Percentiles rank a stretch among this genome's conserved stretches.
Evolutionary conservation across 306 rosid genomes (phyloP).

Genomic region (Oxytropis ochrocephala): DNA sequence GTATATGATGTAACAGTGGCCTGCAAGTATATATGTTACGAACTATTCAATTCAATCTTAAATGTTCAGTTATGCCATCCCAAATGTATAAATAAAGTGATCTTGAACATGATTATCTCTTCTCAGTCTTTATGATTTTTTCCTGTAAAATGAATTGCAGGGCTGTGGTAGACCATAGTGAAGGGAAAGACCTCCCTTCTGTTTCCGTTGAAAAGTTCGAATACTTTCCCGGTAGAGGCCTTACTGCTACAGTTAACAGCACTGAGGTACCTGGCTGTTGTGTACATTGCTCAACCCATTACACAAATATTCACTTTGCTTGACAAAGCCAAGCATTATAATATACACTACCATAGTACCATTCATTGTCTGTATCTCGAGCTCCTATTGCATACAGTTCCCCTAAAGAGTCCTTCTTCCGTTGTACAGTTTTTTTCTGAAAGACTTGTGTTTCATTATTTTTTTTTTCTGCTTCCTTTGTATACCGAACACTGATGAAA

Average conservation of each 20-base stretch:
- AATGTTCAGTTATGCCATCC: slow-evolving; percentile 15
- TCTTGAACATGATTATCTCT: slow-evolving; percentile 13
- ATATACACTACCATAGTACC: not conserved
- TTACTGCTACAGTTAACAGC: slow-evolving; percentile 74
- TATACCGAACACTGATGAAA: not conserved
- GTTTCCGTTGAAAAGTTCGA: slow-evolving; percentile 87
- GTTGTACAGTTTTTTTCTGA: not conserved
- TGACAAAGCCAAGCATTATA: slow-evolving; percentile 4
- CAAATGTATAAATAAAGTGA: slow-evolving; percentile 12
- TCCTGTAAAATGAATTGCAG: slow-evolving; percentile 42
- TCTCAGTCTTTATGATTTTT: not conserved
- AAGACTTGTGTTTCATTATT: not conserved
- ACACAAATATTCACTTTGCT: slow-evolving; percentile 6
- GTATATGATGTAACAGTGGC: not conserved
- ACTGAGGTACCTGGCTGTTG: slow-evolving; percentile 43
- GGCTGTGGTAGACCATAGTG: slow-evolving; percentile 96
- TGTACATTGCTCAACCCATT: not conserved
- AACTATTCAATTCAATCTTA: slow-evolving; percentile 3
- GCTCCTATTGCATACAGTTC: slow-evolving; percentile 10
- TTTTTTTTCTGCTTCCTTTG: not conserved
- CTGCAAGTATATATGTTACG: not conserved
- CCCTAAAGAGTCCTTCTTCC: slow-evolving; percentile 1
- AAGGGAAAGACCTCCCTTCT: slow-evolving; percentile 91
- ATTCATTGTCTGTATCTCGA: slow-evolving; percentile 13
- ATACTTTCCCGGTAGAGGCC: slow-evolving; percentile 97